A percentile compares a stretch with the other conserved stretches of the same genome.
Conservation (phyloP, 768 basidiomycete species). For the Zangia roseola region DNA sequence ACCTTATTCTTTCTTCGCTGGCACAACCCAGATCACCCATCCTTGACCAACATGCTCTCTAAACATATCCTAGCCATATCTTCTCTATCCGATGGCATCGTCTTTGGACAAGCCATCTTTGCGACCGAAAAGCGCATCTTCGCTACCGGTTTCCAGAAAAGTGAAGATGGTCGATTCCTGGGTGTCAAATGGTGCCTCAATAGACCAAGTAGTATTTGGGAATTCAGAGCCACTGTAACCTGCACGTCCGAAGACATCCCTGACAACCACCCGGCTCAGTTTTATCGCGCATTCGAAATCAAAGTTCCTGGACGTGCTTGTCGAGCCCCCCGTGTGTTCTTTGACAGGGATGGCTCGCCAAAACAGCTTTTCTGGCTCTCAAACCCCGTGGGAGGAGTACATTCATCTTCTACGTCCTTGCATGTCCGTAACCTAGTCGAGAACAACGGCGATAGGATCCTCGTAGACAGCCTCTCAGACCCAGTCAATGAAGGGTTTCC, state of each 20-base stretch:
- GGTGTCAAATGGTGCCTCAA: slow-evolving; percentile 60
- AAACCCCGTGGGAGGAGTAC: slow-evolving; percentile 50
- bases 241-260: too few species aligned
- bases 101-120: slow-evolving; percentile 56
- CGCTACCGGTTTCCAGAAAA: slow-evolving; percentile 57
- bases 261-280: too few species aligned
- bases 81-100: slow-evolving; percentile 16
- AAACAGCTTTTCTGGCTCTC: slow-evolving; percentile 45
- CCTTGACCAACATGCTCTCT: slow-evolving; percentile 11
- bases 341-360: slow-evolving; percentile 15
- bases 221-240: slow-evolving; percentile 28
- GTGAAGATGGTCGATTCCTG: slow-evolving; percentile 50
- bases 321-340: slow-evolving; percentile 54
- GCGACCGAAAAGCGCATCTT: slow-evolving; percentile 40
- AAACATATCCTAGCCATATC: slow-evolving; percentile 1
- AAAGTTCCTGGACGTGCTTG: slow-evolving; percentile 45
- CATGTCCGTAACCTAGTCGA: slow-evolving; percentile 39
- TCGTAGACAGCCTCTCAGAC: too few species aligned
- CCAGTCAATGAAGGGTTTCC: too few species aligned
- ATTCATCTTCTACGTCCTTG: slow-evolving; percentile 48
- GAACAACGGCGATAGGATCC: not conserved
- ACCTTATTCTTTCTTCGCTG: slow-evolving; percentile 49
- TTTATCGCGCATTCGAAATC: slow-evolving; percentile 25
- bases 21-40: slow-evolving; percentile 19
- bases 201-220: slow-evolving; percentile 55